Percentiles rank a stretch among this genome's conserved stretches.
These are phyloP conservation scores for Ramaria sp. DNA, from an alignment of 768 basidiomycete species.

Conservation along the genomic window DNA sequence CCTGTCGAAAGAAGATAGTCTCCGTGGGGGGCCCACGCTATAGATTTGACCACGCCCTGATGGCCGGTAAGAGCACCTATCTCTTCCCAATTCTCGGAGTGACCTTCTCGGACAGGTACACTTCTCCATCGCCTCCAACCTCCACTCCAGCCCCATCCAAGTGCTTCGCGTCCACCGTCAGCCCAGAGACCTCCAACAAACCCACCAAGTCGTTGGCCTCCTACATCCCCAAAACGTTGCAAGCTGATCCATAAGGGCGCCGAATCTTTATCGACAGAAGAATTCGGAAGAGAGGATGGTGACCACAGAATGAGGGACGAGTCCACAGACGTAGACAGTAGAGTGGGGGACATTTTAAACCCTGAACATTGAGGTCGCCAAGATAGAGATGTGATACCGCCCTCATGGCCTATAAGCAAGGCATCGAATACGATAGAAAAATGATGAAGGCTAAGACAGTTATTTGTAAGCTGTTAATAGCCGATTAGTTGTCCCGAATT, in stretches of 20 bases:
- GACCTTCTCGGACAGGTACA: conserved; percentile 10
- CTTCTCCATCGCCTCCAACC: conserved; percentile 85
- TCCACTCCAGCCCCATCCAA: conserved; percentile 92
- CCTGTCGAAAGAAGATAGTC: conserved; percentile 80
- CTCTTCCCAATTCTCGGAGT: conserved; percentile 56
- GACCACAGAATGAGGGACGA: conserved; percentile 95
- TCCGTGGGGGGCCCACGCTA: conserved; percentile 81
- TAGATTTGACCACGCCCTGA: conserved; percentile 60
- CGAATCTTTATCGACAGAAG: conserved; percentile 22
- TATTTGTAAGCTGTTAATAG: background rate
- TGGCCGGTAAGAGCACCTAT: conserved; percentile 80
- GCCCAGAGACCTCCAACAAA: conserved; percentile 90
- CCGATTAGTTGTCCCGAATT: background rate
- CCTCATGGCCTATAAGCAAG: conserved; percentile 92
- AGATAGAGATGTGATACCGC: conserved; percentile 76
- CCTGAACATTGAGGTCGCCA: conserved; percentile 48
- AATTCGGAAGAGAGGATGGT: conserved; percentile 42
- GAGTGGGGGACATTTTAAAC: conserved; percentile 28
- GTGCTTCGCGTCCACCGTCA: conserved; percentile 42
- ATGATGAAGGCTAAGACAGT: conserved; percentile 27
- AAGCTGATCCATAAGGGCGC: conserved; percentile 81
- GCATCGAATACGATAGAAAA: conserved; percentile 89
- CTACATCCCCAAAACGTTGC: conserved; percentile 89
- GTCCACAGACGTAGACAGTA: conserved; percentile 91
- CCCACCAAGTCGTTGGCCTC: conserved; percentile 82